These are phyloP conservation scores for Russula brevipes DNA, from an alignment of 768 basidiomycete species.

Conservation along the genomic window DNA sequence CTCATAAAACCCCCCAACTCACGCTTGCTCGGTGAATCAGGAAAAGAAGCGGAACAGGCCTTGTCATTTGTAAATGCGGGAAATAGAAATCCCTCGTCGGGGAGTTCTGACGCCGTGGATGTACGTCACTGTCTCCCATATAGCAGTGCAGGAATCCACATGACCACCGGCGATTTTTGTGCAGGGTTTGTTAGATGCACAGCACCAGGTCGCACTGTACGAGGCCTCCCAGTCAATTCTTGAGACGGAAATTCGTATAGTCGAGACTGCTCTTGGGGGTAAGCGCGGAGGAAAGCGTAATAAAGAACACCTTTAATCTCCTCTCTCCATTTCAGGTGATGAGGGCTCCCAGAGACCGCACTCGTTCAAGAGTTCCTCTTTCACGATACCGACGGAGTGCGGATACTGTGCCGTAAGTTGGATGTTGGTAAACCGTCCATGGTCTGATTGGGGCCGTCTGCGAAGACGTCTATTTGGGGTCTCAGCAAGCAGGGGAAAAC, in stretches of 20 bases:
- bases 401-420: constrained; percentile 53
- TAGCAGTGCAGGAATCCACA: constrained; percentile 9
- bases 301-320: neutral
- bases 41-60: constrained; percentile 50
- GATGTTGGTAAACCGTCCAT: neutral
- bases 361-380: constrained; percentile 77
- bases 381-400: constrained; percentile 80
- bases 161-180: constrained; percentile 8
- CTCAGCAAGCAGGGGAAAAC: constrained; percentile 83
- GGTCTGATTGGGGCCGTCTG: constrained; percentile 1
- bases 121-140: constrained; percentile 39
- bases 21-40: constrained; percentile 33
- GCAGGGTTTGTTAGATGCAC: constrained; percentile 59
- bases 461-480: constrained; percentile 80
- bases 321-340: constrained; percentile 47
- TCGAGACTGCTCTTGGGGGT: constrained; percentile 62
- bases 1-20: constrained; percentile 1
- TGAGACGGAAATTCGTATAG: constrained; percentile 58
- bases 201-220: constrained; percentile 54
- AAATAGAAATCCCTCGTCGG: constrained; percentile 44
- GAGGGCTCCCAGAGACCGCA: constrained; percentile 67
- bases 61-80: constrained; percentile 44
- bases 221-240: constrained; percentile 53
- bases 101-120: constrained; percentile 52
- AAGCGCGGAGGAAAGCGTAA: constrained; percentile 26